A percentile compares a stretch with the other conserved stretches of the same genome.
These are phyloP conservation scores for Stygiomarasmius scandens DNA, from an alignment of 1,284 basidiomycete genomes.

Conservation along the genomic window DNA sequence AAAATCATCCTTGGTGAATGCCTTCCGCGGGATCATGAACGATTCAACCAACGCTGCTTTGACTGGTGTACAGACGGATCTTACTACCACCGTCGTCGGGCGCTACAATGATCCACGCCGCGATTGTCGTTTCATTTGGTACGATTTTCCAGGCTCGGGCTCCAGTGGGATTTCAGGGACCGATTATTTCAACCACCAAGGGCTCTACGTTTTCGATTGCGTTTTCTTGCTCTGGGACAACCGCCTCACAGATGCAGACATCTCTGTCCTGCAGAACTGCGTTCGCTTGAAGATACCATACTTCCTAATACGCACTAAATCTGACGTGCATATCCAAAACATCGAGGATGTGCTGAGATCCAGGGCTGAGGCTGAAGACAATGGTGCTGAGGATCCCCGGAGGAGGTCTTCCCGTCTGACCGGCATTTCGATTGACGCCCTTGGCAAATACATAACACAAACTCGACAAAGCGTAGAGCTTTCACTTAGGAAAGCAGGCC, in stretches of 20 bases:
- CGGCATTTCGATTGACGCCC: conserved; percentile 10
- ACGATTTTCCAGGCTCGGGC: conserved; percentile 38
- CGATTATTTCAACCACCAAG: conserved; percentile 40
- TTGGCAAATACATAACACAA: conserved; percentile 27
- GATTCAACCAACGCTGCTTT: conserved; percentile 30
- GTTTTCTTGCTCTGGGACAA: conserved; percentile 9
- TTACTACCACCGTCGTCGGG: neutral
- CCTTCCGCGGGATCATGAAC: conserved; percentile 28
- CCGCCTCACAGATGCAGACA: conserved; percentile 6
- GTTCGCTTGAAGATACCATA: conserved; percentile 4
- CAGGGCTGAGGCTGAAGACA: conserved; percentile 14
- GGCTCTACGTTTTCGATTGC: conserved; percentile 13
- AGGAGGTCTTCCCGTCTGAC: neutral
- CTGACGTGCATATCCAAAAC: conserved; percentile 37
- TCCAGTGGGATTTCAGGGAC: conserved; percentile 33
- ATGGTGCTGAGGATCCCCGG: neutral
- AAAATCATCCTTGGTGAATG: conserved; percentile 38
- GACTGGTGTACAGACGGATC: conserved; percentile 10
- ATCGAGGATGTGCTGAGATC: conserved; percentile 30
- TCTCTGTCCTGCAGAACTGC: conserved; percentile 7
- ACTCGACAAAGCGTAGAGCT: conserved; percentile 28
- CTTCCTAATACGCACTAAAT: conserved; percentile 28
- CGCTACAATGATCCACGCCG: neutral
- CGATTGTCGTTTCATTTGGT: conserved; percentile 31
- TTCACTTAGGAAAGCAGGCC: conserved; percentile 28